phyloP scores from a whole-genome alignment of 305 asterid genomes.

The Fraxinus floribunda region DNA sequence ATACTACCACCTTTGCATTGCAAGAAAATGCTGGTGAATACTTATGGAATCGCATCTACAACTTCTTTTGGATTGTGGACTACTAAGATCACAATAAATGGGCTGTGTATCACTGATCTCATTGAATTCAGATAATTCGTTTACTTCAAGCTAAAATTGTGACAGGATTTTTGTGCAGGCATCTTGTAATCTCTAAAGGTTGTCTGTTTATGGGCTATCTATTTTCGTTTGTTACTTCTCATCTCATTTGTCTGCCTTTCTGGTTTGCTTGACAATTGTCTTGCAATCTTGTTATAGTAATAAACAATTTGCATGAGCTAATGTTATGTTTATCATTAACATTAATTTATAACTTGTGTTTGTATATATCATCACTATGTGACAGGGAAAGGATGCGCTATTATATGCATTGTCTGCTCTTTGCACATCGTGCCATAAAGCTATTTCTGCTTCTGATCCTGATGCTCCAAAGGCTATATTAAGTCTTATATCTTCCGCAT shows the following conservation, averaged over 20 bases:
- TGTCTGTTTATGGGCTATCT: background rate
- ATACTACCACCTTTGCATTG: background rate
- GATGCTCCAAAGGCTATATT: constrained; percentile 70
- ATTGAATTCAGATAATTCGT: background rate
- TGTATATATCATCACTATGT: constrained; percentile 15
- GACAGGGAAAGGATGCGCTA: constrained; percentile 92
- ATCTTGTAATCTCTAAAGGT: constrained; percentile 16
- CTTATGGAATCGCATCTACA: background rate
- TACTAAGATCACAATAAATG: background rate
- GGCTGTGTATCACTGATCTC: background rate
- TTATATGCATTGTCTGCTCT: constrained; percentile 76
- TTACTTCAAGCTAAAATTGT: background rate
- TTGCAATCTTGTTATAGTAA: constrained; percentile 16
- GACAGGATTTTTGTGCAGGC: background rate
- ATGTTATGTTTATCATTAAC: constrained; percentile 7
- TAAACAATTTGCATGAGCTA: constrained; percentile 6
- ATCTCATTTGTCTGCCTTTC: constrained; percentile 16
- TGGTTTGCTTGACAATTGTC: constrained; percentile 6
- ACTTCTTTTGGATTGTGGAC: constrained; percentile 4
- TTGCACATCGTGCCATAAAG: constrained; percentile 72
- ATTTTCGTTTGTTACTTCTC: constrained; percentile 9
- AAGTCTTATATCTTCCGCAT: constrained; percentile 70
- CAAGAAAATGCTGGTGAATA: background rate
- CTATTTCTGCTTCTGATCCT: constrained; percentile 64
- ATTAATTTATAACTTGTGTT: background rate